Evolutionary conservation across 148 eudicot genomes (phyloP), one percentile per base, ranked within the genome.

Genomic region (Cornus controversa): DNA sequence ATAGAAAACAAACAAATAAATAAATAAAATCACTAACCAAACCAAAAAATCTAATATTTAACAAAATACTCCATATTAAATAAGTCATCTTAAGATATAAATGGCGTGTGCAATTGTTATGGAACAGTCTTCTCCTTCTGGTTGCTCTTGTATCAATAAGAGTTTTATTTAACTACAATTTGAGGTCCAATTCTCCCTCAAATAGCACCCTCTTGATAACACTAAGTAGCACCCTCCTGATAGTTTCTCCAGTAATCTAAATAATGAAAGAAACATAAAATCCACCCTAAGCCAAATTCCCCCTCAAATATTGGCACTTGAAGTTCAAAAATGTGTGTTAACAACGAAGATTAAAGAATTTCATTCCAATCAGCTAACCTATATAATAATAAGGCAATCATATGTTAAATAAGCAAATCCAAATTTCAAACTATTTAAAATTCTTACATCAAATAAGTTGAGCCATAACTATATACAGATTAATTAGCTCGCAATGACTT

Each of bases 401-500:
- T 11, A 22, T 60, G 64, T 20, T 22, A 60, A 22, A 60, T 18
- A n/a, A 60, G 64, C 60, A 54, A 54, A 18, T 18, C 47, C 16
- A 70, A 37, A 70, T 70, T 42, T 31, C 34, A 31, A 31, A 31
- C 34, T 31, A 31, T 31, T 18, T 14, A 68, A 40, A 70, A 13
- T 6, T 70, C 27, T 42, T 24, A 26, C 62, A 70, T 25, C 31
- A 24, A 45, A 70, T 34, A 8, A 70, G 45, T 45, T 10, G 0
- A 2, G 13, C 28, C 10, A 23, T 14, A 47, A 66, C 78, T 66
- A 66, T 75, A 66, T 22, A 66, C 78, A 75, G 69, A 25, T 47
- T 31, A 18, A 34, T 28, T 9, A 40, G 26, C 9, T 10, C 36
- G 5, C 9, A 10, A 23, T 15, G 14, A 23, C 28, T 1, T 25